Conservation (phyloP, 2,329 filamentous ascomycete genomes). For the Ophiognomonia clavigignenti-juglandacearum region DNA sequence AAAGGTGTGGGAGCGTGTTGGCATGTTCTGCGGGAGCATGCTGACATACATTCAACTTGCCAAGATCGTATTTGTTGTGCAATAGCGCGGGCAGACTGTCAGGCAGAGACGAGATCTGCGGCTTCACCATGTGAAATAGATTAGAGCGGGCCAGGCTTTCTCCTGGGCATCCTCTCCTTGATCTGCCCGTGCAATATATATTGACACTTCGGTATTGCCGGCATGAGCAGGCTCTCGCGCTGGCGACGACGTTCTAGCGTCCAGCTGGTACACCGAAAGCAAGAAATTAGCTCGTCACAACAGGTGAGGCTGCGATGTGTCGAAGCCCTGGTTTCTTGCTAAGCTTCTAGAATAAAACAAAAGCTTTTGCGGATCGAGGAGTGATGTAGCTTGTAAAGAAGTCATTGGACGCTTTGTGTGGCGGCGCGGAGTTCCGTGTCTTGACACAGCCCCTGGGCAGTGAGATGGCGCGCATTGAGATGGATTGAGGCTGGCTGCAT, state of each 20-base stretch:
- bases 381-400: too few species aligned
- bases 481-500: not conserved
- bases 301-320: not conserved
- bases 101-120: constrained; percentile 9
- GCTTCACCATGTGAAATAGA: constrained; percentile 5
- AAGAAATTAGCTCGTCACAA: not conserved
- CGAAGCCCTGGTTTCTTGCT: too few species aligned
- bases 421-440: constrained; percentile 1
- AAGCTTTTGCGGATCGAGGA: too few species aligned
- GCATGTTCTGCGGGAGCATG: too few species aligned
- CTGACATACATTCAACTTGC: too few species aligned
- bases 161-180: constrained; percentile 6
- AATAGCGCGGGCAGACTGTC: constrained; percentile 4
- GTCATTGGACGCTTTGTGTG: too few species aligned
- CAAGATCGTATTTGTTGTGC: constrained; percentile 6
- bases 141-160: constrained; percentile 12
- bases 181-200: too few species aligned
- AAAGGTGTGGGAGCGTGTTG: too few species aligned
- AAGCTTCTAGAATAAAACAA: too few species aligned
- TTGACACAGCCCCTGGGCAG: constrained; percentile 1
- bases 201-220: not conserved
- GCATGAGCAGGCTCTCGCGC: too few species aligned
- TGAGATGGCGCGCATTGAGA: not conserved
- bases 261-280: too few species aligned
- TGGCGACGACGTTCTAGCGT: too few species aligned